Conservation (phyloP, 2,329 filamentous ascomycete genomes). For the Claviceps purpurea region DNA sequence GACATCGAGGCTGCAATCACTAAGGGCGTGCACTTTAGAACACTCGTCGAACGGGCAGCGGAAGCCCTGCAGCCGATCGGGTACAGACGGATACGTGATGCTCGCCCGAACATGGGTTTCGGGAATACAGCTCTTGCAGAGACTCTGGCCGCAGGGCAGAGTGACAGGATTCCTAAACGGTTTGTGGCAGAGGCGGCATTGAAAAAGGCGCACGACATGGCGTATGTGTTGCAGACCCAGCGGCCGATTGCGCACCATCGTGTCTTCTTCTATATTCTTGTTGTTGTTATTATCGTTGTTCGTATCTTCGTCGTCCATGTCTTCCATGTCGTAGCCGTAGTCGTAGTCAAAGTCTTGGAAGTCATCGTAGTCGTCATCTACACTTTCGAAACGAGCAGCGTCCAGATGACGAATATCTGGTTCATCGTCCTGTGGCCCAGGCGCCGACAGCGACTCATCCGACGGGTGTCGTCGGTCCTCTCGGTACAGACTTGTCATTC, state of each 20-base stretch:
- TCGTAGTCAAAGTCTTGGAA: background rate
- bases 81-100: slow-evolving; percentile 63
- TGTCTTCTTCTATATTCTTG: background rate
- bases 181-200: slow-evolving; percentile 61
- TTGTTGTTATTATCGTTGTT: too few species aligned
- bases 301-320: background rate
- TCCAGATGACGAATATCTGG: background rate
- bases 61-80: slow-evolving; percentile 55
- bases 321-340: too few species aligned
- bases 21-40: slow-evolving; percentile 55
- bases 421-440: background rate
- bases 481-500: background rate
- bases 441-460: background rate
- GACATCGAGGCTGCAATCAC: slow-evolving; percentile 67
- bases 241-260: background rate
- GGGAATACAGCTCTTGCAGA: slow-evolving; percentile 67
- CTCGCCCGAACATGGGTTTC: slow-evolving; percentile 48
- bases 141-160: slow-evolving; percentile 66
- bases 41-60: slow-evolving; percentile 60
- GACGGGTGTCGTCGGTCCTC: background rate
- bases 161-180: slow-evolving; percentile 57
- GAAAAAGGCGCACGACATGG: slow-evolving; percentile 51
- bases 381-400: background rate
- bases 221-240: slow-evolving; percentile 10
- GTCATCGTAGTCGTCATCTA: background rate